Percentiles rank a stretch among this genome's conserved stretches.
Evolutionary conservation across 2,329 filamentous ascomycete genomes (phyloP).

Genomic region (Biscogniauxia marginata): DNA sequence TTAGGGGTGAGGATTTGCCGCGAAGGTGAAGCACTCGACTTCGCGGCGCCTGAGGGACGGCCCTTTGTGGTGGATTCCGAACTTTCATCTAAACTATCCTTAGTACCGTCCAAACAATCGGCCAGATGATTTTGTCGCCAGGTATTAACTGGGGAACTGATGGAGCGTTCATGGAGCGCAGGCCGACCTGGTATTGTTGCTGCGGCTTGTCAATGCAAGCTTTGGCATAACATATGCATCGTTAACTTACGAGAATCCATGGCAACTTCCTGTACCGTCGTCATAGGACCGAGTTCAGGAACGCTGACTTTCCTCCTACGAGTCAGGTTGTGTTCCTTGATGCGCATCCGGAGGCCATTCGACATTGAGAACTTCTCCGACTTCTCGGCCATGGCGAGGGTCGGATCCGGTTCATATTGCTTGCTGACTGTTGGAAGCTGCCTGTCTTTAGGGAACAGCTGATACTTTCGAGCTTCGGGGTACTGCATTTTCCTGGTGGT

Average conservation of each 20-base stretch:
- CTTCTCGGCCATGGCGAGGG: slow-evolving; percentile 43
- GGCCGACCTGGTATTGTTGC: slow-evolving; percentile 67
- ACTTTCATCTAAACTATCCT: slow-evolving; percentile 25
- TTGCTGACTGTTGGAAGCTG: slow-evolving; percentile 44
- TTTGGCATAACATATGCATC: background rate
- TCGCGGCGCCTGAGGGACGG: slow-evolving; percentile 5
- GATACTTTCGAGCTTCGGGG: slow-evolving; percentile 55
- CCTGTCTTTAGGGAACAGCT: slow-evolving; percentile 57
- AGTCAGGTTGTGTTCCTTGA: slow-evolving; percentile 57
- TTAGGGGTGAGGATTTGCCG: slow-evolving; percentile 50
- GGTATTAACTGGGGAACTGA: slow-evolving; percentile 56
- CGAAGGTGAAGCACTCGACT: slow-evolving; percentile 11
- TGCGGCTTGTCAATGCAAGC: slow-evolving; percentile 34
- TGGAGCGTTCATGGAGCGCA: slow-evolving; percentile 62
- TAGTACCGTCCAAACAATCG: slow-evolving; percentile 35
- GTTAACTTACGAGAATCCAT: slow-evolving; percentile 69
- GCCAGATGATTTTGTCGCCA: slow-evolving; percentile 46
- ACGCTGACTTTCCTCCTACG: slow-evolving; percentile 64
- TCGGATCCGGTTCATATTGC: slow-evolving; percentile 50
- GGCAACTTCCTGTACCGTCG: slow-evolving; percentile 63
- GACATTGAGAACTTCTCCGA: slow-evolving; percentile 39
- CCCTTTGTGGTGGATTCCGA: slow-evolving; percentile 4
- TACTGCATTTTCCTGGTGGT: slow-evolving; percentile 59
- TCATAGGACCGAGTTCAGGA: slow-evolving; percentile 65
- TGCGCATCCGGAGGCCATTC: slow-evolving; percentile 48